phyloP scores from a whole-genome alignment of 495 filamentous ascomycete species.

The Hypoxylon subgilvum region DNA sequence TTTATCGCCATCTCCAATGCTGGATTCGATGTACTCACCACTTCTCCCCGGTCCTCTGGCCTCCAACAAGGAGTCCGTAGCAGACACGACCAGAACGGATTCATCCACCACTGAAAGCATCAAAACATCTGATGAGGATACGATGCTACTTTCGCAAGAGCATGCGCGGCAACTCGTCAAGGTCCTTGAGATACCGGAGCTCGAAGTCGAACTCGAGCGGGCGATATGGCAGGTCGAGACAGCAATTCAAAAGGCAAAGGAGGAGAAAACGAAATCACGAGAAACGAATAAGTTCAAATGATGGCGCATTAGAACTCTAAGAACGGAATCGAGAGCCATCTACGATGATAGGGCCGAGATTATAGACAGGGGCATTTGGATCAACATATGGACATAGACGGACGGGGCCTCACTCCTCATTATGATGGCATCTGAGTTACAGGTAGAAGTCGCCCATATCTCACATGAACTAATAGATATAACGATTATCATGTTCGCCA shows the following conservation, averaged over 20 bases:
- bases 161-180: conserved; percentile 69
- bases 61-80: conserved; percentile 17
- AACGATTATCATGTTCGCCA: conserved; percentile 22
- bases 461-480: conserved; percentile 18
- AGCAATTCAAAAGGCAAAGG: conserved; percentile 61
- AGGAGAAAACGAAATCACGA: conserved; percentile 31
- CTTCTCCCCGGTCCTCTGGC: not conserved
- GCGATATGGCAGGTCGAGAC: conserved; percentile 86
- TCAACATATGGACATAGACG: conserved; percentile 10
- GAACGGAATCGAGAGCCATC: not conserved
- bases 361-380: conserved; percentile 11
- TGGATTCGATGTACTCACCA: conserved; percentile 75
- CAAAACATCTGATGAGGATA: conserved; percentile 50
- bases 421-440: conserved; percentile 11
- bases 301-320: not conserved
- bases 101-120: conserved; percentile 12
- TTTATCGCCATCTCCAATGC: conserved; percentile 62
- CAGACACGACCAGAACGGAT: conserved; percentile 26
- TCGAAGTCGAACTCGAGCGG: conserved; percentile 86
- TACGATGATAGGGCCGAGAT: conserved; percentile 7
- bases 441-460: conserved; percentile 2
- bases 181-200: conserved; percentile 76
- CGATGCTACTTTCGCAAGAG: conserved; percentile 63
- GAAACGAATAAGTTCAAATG: conserved; percentile 15
- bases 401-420: conserved; percentile 5